phyloP scores from a whole-genome alignment of 352 stramenopile species.

The Phytophthora quininea region DNA sequence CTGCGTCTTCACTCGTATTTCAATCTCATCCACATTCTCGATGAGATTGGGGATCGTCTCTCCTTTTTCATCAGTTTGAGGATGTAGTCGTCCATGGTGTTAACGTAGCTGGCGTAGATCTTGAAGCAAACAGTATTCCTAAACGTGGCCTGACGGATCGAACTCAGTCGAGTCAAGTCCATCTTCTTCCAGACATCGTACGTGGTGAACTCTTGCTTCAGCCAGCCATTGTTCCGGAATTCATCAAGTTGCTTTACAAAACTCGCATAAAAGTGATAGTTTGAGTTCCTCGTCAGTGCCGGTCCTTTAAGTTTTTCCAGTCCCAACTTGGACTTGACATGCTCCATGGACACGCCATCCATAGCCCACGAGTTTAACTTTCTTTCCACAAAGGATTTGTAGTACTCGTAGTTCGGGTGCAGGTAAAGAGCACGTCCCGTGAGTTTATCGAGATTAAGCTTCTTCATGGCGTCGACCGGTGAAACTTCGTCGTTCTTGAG shows the following conservation, averaged over 20 bases:
- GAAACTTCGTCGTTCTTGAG: neutral
- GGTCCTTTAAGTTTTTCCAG: neutral
- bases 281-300: conserved; percentile 6
- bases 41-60: conserved; percentile 3
- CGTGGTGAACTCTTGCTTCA: conserved; percentile 6
- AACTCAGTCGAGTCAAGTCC: neutral
- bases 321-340: conserved; percentile 7
- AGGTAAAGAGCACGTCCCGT: neutral
- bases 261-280: conserved; percentile 2
- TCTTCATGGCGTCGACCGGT: conserved; percentile 8
- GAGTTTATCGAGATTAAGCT: conserved; percentile 10
- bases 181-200: conserved; percentile 13
- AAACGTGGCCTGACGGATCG: neutral
- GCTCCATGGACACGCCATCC: neutral
- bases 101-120: conserved; percentile 18
- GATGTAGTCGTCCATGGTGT: conserved; percentile 15
- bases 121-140: neutral
- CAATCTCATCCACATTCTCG: neutral
- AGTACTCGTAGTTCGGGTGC: conserved; percentile 20
- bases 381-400: conserved; percentile 13
- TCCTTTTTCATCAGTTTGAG: neutral
- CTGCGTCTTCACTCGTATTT: neutral
- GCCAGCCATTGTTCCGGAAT: conserved; percentile 9
- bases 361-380: conserved; percentile 14
- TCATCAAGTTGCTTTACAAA: neutral